Conservation (phyloP, 805 yeast genomes). For the Vanderwaltozyma polyspora region DNA sequence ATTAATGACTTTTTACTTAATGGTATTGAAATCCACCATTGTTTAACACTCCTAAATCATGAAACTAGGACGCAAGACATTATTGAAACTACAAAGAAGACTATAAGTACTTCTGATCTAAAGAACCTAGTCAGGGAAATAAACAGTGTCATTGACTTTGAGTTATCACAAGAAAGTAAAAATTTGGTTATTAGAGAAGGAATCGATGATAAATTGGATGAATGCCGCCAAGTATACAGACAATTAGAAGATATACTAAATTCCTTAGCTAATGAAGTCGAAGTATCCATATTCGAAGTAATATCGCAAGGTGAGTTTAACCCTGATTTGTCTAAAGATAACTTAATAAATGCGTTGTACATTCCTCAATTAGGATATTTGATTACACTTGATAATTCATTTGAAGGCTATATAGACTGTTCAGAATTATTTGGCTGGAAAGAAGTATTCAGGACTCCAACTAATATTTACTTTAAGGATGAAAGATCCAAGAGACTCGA, state of each 20-base stretch:
- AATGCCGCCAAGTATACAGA: constrained; percentile 17
- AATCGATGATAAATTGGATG: constrained; percentile 22
- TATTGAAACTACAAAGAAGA: constrained; percentile 5
- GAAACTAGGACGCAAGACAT: constrained; percentile 6
- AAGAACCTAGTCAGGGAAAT: constrained; percentile 3
- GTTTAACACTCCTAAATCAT: constrained; percentile 6
- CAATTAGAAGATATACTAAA: constrained; percentile 27
- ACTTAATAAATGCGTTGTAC: constrained; percentile 29
- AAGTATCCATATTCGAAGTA: constrained; percentile 1
- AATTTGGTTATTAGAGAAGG: constrained; percentile 24
- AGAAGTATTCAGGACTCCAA: constrained; percentile 30
- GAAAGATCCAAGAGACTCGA: constrained; percentile 26
- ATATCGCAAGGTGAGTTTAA: constrained; percentile 6
- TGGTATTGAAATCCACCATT: constrained; percentile 8
- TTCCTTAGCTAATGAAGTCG: constrained; percentile 10
- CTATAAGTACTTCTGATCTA: constrained; percentile 6
- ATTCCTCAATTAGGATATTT: constrained; percentile 38
- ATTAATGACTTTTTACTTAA: constrained; percentile 17
- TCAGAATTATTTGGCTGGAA: constrained; percentile 21
- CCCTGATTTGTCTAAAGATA: constrained; percentile 2
- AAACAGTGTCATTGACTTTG: constrained; percentile 27
- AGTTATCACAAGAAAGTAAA: constrained; percentile 22
- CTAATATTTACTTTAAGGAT: constrained; percentile 30
- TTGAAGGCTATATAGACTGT: constrained; percentile 1
- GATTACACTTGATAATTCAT: constrained; percentile 17